Conservation (phyloP, 1,139 yeast genomes). For the Debaryomycetaceae sp. region DNA sequence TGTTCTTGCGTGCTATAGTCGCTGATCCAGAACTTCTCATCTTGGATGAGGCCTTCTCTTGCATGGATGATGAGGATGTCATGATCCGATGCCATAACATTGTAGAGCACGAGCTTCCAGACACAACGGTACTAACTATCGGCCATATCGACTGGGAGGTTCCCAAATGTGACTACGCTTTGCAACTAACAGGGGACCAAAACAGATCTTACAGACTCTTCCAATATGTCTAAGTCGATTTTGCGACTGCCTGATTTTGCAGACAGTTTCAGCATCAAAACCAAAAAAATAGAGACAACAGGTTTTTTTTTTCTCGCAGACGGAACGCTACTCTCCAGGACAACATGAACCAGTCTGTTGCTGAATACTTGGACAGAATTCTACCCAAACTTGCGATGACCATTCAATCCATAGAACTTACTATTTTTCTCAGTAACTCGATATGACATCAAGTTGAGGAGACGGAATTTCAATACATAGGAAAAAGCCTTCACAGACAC, state of each 20-base stretch:
- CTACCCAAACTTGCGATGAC: no score
- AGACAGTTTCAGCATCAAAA: neutral
- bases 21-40: slow-evolving; percentile 76
- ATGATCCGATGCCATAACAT: slow-evolving; percentile 64
- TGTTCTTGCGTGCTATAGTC: slow-evolving; percentile 72
- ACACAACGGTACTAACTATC: slow-evolving; percentile 69
- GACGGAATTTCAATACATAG: no score
- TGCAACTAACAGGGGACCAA: slow-evolving; percentile 35
- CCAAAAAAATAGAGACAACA: no score
- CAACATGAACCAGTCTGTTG: no score
- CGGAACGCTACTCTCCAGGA: no score
- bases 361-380: no score
- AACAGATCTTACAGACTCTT: slow-evolving; percentile 19
- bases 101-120: slow-evolving; percentile 48
- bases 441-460: no score
- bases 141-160: slow-evolving; percentile 67
- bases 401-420: no score
- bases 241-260: neutral
- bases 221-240: slow-evolving; percentile 4
- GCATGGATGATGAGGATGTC: slow-evolving; percentile 67
- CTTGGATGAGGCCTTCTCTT: slow-evolving; percentile 90
- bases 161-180: slow-evolving; percentile 32
- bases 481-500: no score
- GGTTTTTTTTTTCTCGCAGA: no score
- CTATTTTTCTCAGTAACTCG: no score